A percentile compares a stretch with the other conserved stretches of the same genome.
Conservation (phyloP, 2,329 filamentous ascomycete genomes). For the Arthrobotrys pseudoclavata region DNA sequence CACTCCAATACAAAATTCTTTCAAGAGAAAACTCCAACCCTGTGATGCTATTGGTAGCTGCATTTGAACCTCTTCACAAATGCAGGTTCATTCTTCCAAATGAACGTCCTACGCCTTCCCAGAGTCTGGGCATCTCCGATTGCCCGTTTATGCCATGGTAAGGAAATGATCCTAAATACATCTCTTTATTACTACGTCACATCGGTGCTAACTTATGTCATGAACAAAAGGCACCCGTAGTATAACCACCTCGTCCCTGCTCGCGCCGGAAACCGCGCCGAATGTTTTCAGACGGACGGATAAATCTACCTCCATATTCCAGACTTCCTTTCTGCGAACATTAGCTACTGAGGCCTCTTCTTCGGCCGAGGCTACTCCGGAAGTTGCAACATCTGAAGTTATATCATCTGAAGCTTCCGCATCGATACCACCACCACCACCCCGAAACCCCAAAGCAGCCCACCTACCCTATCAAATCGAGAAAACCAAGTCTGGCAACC, state of each 20-base stretch:
- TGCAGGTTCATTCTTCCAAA: constrained; percentile 34
- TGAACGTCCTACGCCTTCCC: constrained; percentile 47
- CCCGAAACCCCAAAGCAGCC: constrained; percentile 1
- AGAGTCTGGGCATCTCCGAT: constrained; percentile 37
- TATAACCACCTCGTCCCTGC: constrained; percentile 26
- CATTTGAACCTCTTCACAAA: constrained; percentile 17
- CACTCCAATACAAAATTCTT: constrained; percentile 39
- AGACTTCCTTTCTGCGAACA: neutral
- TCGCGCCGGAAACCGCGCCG: constrained; percentile 13
- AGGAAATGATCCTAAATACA: neutral
- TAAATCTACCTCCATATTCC: constrained; percentile 12
- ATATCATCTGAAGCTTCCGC: constrained; percentile 4
- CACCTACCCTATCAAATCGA: constrained; percentile 47
- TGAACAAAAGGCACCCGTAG: constrained; percentile 23
- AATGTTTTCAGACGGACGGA: constrained; percentile 5
- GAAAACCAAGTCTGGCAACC: constrained; percentile 21
- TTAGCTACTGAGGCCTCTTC: constrained; percentile 19
- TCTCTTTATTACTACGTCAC: neutral
- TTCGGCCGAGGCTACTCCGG: neutral
- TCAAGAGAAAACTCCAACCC: constrained; percentile 8
- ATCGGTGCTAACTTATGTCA: neutral
- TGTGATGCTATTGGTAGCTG: constrained; percentile 24
- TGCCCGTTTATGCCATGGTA: constrained; percentile 43
- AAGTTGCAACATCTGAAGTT: neutral
- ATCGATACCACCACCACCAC: neutral